These are phyloP conservation scores for Xylaria arbuscula DNA, from an alignment of 2,329 filamentous ascomycete genomes.

Conservation along the genomic window DNA sequence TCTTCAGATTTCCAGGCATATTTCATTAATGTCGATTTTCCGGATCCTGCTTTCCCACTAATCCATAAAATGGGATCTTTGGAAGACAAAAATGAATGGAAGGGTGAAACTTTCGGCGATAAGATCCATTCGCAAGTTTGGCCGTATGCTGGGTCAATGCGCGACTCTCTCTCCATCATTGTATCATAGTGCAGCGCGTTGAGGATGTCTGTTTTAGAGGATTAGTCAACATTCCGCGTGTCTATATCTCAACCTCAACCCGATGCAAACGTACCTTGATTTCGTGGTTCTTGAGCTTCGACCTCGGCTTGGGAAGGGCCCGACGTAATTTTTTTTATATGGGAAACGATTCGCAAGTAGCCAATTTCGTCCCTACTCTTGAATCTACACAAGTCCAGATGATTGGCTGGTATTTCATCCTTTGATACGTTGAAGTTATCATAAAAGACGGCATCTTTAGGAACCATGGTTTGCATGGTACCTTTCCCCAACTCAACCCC, in stretches of 20 bases:
- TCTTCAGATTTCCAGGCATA: slow-evolving; percentile 50
- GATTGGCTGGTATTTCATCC: slow-evolving; percentile 45
- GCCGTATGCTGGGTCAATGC: slow-evolving; percentile 53
- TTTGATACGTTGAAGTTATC: slow-evolving; percentile 47
- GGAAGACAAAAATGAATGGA: slow-evolving; percentile 41
- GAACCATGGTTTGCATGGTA: slow-evolving; percentile 47
- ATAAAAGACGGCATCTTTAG: slow-evolving; percentile 44
- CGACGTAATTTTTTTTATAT: slow-evolving; percentile 44
- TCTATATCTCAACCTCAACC: neutral
- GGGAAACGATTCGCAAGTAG: slow-evolving; percentile 44
- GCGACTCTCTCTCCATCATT: slow-evolving; percentile 48
- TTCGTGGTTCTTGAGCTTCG: slow-evolving; percentile 47
- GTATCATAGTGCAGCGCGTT: slow-evolving; percentile 49
- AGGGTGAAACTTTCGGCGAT: slow-evolving; percentile 41
- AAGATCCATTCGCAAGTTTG: slow-evolving; percentile 61
- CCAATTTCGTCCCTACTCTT: slow-evolving; percentile 45
- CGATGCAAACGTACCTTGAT: slow-evolving; percentile 44
- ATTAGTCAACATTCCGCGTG: slow-evolving; percentile 1
- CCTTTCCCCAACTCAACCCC: slow-evolving; percentile 45
- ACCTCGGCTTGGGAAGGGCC: slow-evolving; percentile 44
- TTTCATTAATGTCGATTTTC: slow-evolving; percentile 62
- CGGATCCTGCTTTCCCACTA: slow-evolving; percentile 58
- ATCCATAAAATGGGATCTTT: slow-evolving; percentile 52
- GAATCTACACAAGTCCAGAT: slow-evolving; percentile 45
- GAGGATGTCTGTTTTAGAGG: slow-evolving; percentile 44